phyloP scores from a whole-genome alignment of 345 rosid genomes.

The Syzygium jambos region DNA sequence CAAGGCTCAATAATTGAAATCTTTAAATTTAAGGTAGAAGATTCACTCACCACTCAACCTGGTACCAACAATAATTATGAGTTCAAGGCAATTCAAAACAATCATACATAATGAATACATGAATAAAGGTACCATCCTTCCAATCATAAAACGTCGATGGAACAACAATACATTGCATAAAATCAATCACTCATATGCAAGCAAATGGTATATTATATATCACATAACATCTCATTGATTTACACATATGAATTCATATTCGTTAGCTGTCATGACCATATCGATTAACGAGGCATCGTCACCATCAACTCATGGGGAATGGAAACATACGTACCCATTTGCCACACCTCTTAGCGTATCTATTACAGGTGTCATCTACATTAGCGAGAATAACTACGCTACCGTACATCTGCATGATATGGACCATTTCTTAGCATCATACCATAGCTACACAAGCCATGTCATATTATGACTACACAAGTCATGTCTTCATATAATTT shows the following conservation, averaged over 20 bases:
- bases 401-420: fast-evolving
- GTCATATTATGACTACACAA: background rate
- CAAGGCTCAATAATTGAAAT: background rate
- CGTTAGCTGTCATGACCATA: background rate
- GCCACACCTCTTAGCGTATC: background rate
- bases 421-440: background rate
- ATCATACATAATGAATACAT: background rate
- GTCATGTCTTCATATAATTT: background rate
- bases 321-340: background rate
- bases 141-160: background rate
- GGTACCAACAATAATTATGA: background rate
- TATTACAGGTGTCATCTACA: background rate
- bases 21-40: background rate
- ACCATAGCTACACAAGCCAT: background rate
- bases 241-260: too few relatives aligned
- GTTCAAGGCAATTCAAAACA: background rate
- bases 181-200: background rate
- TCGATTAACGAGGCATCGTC: background rate
- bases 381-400: fast-evolving
- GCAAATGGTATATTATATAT: too few relatives aligned
- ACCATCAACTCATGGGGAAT: background rate
- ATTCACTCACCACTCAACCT: background rate
- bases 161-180: background rate
- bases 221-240: too few relatives aligned
- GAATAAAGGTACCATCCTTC: background rate